These are phyloP conservation scores for Ogataea corticis DNA, from an alignment of 805 yeast genomes.

Conservation along the genomic window DNA sequence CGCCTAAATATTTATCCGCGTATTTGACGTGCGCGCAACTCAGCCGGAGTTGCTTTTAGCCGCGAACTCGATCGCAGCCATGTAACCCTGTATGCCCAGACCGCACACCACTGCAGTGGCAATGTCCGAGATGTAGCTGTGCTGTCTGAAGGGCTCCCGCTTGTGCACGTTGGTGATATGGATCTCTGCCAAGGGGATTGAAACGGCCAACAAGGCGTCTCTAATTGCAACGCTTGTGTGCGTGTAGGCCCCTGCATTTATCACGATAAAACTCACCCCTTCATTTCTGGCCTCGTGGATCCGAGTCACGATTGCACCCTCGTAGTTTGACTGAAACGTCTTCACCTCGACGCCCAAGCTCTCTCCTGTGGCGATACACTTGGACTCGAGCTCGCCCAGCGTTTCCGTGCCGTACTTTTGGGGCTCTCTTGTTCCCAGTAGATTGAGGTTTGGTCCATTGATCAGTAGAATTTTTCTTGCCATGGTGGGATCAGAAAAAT, in stretches of 20 bases:
- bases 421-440: constrained; percentile 6
- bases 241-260: constrained; percentile 8
- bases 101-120: constrained; percentile 5
- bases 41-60: background rate
- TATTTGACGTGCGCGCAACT: background rate
- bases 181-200: constrained; percentile 4
- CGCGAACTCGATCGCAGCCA: constrained; percentile 5
- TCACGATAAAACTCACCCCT: constrained; percentile 1
- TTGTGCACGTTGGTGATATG: constrained; percentile 6
- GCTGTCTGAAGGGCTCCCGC: constrained; percentile 6
- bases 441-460: constrained; percentile 7
- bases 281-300: constrained; percentile 4
- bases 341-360: constrained; percentile 1
- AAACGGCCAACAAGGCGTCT: constrained; percentile 2
- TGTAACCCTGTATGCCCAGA: constrained; percentile 2
- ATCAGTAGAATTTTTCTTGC: background rate
- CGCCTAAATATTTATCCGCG: constrained; percentile 1
- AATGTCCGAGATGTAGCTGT: constrained; percentile 6
- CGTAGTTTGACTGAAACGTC: constrained; percentile 6
- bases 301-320: constrained; percentile 1
- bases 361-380: background rate
- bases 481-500: background rate
- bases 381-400: background rate
- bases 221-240: constrained; percentile 9
- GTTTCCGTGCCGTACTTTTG: constrained; percentile 6